Conservation (phyloP, 495 filamentous ascomycete species). For the Aspergillus indologenus region DNA sequence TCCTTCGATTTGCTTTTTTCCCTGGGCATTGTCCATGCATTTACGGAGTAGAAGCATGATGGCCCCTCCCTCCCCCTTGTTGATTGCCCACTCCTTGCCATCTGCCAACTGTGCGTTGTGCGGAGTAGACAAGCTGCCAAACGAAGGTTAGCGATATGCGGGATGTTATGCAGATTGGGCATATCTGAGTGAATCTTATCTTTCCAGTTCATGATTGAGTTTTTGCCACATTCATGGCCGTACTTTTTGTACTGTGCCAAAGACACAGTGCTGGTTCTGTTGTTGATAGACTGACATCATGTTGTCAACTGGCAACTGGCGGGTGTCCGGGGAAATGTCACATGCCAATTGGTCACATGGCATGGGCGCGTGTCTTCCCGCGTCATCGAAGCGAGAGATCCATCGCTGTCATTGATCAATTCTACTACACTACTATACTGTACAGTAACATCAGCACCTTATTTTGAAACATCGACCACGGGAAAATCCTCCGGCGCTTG, state of each 20-base stretch:
- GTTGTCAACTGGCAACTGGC: neutral
- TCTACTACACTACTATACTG: neutral
- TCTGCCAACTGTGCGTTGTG: neutral
- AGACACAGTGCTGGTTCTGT: too few relatives aligned
- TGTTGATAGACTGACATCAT: neutral
- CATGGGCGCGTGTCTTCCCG: conserved; percentile 11
- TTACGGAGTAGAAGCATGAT: neutral
- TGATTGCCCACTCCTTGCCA: neutral
- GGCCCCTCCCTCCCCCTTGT: neutral
- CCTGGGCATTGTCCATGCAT: neutral
- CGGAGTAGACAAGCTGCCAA: neutral
- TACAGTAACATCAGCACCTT: neutral
- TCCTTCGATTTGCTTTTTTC: neutral
- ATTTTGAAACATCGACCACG: neutral
- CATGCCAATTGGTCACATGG: neutral
- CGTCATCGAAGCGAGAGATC: neutral
- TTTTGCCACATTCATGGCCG: neutral
- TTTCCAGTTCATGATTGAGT: too few relatives aligned
- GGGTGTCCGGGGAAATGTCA: neutral
- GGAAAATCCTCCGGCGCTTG: neutral
- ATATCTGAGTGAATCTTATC: neutral
- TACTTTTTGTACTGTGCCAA: neutral
- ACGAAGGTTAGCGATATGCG: neutral
- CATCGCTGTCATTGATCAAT: too few relatives aligned
- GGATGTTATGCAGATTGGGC: neutral